Base-by-base conservation (phyloP, 1,139 yeast genomes). In the Blastobotrys indianensis region DNA sequence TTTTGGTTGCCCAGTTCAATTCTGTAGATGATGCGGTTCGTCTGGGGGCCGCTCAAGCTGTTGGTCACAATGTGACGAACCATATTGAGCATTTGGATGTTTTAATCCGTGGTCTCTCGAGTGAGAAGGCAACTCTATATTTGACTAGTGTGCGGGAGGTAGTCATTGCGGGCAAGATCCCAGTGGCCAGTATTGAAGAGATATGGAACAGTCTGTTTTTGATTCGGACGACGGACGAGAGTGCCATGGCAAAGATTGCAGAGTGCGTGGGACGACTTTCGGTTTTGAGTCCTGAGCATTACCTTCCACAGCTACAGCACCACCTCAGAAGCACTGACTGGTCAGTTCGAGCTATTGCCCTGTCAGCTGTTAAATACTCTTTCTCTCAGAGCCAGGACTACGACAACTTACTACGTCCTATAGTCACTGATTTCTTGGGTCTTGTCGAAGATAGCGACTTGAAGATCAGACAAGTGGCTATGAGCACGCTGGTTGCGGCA, bases 401-500 rank as follows among this genome's bases (percentile, higher is more conserved):
- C 36, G 65, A 62, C 38, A 59, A 57, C 20, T 49, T 60, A 10
- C 46, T 65, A 33, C 47, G 60, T 33, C 66, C 64, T 2, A 53
- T 63, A n/a, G 64, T 70, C 11, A 65, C 68, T 3, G 72, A 68
- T 45, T 63, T 67, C 45, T 49, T 72, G 37, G 58, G 65, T 2
- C 59, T 60, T 30, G 58, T 72, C 42, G 61, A 65, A 35, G 65
- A 63, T 42, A 42, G 52, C 20, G 57, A 59, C 41, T 39, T 59
- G 23, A 55, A 54, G 16, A 56, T 62, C 43, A 51, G 82, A 54
- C 84, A 80, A 58, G 70, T 78, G 16, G 75, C 83, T 1, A 68
- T 81, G 37, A 75, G 80, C 9, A 79, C 83, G 12, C 63, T 83
- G 43, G 73, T 80, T 11, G 74, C 85, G 4, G 80, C 81, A 0